Conservation (phyloP, 306 rosid species). For the Prunus salicina region DNA sequence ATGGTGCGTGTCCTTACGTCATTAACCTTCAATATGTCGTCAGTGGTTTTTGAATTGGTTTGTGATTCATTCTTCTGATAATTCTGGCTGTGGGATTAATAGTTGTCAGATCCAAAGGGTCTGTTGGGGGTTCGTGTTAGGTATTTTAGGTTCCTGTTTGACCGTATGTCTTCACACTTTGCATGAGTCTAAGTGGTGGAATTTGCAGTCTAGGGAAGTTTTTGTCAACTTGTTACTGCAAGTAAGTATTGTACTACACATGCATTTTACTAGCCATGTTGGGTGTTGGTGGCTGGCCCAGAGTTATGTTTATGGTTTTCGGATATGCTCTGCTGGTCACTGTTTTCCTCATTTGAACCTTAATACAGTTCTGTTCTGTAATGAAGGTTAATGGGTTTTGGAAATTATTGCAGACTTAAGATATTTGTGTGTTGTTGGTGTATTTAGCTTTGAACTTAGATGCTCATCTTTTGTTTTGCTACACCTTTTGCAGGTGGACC, state of each 20-base stretch:
- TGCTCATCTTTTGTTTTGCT: not conserved
- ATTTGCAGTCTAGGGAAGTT: not conserved
- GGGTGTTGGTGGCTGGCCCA: not conserved
- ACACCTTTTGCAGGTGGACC: slow-evolving; percentile 72
- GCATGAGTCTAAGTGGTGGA: not conserved
- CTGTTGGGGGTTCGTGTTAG: not conserved
- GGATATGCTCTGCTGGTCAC: not conserved
- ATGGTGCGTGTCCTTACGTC: not conserved
- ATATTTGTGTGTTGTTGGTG: not conserved
- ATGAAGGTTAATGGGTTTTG: not conserved
- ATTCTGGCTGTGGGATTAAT: not conserved
- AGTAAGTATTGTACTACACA: not conserved
- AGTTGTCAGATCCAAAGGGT: not conserved
- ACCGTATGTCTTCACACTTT: not conserved
- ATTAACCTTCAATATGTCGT: not conserved
- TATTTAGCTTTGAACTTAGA: not conserved
- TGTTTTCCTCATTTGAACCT: not conserved
- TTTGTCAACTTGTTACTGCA: not conserved
- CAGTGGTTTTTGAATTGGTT: not conserved
- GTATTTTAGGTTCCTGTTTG: not conserved
- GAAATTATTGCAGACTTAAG: not conserved
- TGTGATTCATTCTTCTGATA: not conserved
- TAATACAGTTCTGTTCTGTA: not conserved
- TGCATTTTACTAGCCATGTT: not conserved
- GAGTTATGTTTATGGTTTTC: not conserved